Conservation (phyloP, 768 basidiomycete species). For the Termitomyces sp. region DNA sequence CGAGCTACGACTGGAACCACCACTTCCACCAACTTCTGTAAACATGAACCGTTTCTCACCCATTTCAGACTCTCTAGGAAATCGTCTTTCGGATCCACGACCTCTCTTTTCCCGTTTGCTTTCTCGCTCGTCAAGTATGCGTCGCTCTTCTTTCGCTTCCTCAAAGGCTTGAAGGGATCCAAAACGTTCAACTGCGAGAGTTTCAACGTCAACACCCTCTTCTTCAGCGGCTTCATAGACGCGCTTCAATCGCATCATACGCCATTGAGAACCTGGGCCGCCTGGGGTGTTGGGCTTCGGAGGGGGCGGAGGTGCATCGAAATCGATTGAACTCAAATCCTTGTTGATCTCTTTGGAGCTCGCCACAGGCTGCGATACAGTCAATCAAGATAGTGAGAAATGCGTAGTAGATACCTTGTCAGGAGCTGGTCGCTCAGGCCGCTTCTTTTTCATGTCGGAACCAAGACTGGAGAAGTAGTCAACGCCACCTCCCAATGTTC, state of each 20-base stretch:
- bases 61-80: conserved; percentile 29
- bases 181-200: conserved; percentile 86
- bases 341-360: conserved; percentile 61
- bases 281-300: conserved; percentile 64
- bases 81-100: conserved; percentile 24
- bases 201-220: conserved; percentile 64
- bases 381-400: neutral
- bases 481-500: conserved; percentile 51
- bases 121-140: conserved; percentile 79
- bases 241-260: conserved; percentile 93
- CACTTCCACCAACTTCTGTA: conserved; percentile 57
- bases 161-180: conserved; percentile 81
- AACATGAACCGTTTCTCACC: conserved; percentile 65
- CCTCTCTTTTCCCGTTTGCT: conserved; percentile 41
- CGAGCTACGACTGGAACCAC: conserved; percentile 71
- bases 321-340: conserved; percentile 43
- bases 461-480: conserved; percentile 93
- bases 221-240: conserved; percentile 91
- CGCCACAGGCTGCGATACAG: conserved; percentile 45
- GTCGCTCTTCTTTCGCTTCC: conserved; percentile 83
- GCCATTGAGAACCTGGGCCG: conserved; percentile 92
- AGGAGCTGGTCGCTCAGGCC: conserved; percentile 55
- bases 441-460: conserved; percentile 62
- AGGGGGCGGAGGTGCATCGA: conserved; percentile 34
- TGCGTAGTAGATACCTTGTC: conserved; percentile 51